These are phyloP conservation scores for Tolypocladium ophioglossoides DNA, from an alignment of 2,329 filamentous ascomycete genomes.

Conservation along the genomic window DNA sequence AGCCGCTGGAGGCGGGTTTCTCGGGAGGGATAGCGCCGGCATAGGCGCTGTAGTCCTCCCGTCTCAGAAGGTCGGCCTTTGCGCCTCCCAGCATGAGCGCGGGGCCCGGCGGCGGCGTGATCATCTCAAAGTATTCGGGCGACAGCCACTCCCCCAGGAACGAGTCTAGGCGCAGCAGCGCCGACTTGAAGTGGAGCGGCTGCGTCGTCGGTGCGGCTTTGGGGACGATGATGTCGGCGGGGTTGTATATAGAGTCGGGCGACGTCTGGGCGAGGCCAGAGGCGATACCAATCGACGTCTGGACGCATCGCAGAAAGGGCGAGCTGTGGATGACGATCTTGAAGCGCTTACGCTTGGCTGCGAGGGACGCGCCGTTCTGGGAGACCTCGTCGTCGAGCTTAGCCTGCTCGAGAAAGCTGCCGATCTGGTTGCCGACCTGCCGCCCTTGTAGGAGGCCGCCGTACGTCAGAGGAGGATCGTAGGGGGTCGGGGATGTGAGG, in stretches of 20 bases:
- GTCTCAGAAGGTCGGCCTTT: slow-evolving; percentile 74
- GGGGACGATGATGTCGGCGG: slow-evolving; percentile 23
- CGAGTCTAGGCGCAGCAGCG: slow-evolving; percentile 71
- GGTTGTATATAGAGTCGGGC: slow-evolving; percentile 19
- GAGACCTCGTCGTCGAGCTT: slow-evolving; percentile 31
- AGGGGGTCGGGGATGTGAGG: slow-evolving; percentile 81
- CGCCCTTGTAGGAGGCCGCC: slow-evolving; percentile 85
- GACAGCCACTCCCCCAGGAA: slow-evolving; percentile 95
- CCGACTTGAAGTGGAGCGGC: slow-evolving; percentile 35
- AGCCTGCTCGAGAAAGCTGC: slow-evolving; percentile 52
- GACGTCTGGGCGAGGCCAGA: slow-evolving; percentile 62
- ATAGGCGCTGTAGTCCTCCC: slow-evolving; percentile 54
- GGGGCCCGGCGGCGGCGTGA: slow-evolving; percentile 78
- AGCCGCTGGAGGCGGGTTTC: slow-evolving; percentile 11
- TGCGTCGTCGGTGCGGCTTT: slow-evolving; percentile 15
- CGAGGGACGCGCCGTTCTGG: slow-evolving; percentile 8
- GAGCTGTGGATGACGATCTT: slow-evolving; percentile 83
- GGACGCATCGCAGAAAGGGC: slow-evolving; percentile 86
- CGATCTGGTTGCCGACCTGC: slow-evolving; percentile 73
- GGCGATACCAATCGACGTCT: slow-evolving; percentile 81
- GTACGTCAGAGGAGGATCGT: slow-evolving; percentile 91
- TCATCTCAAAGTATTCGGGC: slow-evolving; percentile 85
- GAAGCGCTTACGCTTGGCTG: slow-evolving; percentile 46
- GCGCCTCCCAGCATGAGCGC: slow-evolving; percentile 80
- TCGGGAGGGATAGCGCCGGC: slow-evolving; percentile 14